Percentiles rank a stretch among this genome's conserved stretches.
Evolutionary conservation across 306 rosid species (phyloP).

Genomic region (Hippophae gyantsensis): DNA sequence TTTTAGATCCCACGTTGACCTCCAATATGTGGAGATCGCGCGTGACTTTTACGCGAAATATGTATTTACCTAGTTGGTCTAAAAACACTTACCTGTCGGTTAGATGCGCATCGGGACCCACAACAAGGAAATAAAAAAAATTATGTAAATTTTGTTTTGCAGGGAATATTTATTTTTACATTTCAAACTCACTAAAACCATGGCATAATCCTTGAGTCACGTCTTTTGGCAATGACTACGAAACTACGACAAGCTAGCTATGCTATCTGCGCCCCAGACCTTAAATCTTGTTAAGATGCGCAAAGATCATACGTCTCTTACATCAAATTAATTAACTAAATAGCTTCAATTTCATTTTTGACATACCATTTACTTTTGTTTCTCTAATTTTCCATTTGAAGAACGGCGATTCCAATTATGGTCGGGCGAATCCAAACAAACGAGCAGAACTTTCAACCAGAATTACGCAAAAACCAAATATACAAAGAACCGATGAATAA

Average conservation of each 20-base stretch:
- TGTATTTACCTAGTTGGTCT: conserved; percentile 13
- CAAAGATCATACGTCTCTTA: background rate
- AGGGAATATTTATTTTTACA: background rate
- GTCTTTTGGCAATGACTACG: conserved; percentile 8
- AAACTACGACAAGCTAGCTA: background rate
- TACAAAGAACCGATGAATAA: too few species aligned
- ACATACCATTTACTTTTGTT: too few species aligned
- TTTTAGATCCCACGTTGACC: conserved; percentile 25
- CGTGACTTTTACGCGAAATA: conserved; percentile 12
- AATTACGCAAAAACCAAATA: too few species aligned
- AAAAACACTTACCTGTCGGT: conserved; percentile 21
- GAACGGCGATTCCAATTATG: too few species aligned
- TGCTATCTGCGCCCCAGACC: background rate
- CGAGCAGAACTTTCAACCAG: too few species aligned
- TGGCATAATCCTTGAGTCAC: background rate
- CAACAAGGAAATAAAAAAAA: background rate
- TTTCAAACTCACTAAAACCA: background rate
- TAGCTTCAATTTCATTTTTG: too few species aligned
- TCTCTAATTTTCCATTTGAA: too few species aligned
- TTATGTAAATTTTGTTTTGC: too few species aligned
- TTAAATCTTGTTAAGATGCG: background rate
- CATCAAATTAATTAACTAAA: background rate
- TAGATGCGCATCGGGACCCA: conserved; percentile 28
- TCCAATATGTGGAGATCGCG: conserved; percentile 18
- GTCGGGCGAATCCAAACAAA: too few species aligned